Conservation (phyloP, 2,329 filamentous ascomycete species). For the Exophiala alcalophila region DNA sequence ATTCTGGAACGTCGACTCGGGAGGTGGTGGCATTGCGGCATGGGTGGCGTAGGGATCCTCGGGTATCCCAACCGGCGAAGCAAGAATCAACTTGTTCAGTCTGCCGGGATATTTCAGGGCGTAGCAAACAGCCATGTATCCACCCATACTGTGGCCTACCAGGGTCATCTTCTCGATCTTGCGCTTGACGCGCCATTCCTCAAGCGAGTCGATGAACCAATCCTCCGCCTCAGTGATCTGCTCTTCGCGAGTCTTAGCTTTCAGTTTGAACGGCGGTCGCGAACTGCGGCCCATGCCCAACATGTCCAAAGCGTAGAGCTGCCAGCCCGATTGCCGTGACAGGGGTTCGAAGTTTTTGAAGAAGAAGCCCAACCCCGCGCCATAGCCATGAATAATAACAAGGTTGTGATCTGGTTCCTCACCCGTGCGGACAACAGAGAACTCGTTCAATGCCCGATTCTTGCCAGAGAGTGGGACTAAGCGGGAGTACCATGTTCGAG, state of each 20-base stretch:
- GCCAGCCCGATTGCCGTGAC: constrained; percentile 75
- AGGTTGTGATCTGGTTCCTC: constrained; percentile 80
- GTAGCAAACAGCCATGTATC: constrained; percentile 92
- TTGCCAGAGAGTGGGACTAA: constrained; percentile 83
- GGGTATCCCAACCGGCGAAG: constrained; percentile 89
- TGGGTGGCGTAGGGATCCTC: constrained; percentile 88
- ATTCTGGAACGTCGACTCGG: constrained; percentile 67
- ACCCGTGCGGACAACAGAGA: constrained; percentile 78
- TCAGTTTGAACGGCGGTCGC: constrained; percentile 78
- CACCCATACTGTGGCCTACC: constrained; percentile 87
- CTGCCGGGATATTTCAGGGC: constrained; percentile 93
- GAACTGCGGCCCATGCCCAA: constrained; percentile 90
- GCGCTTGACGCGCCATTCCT: constrained; percentile 87
- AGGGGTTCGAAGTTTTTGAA: constrained; percentile 96
- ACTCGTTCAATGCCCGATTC: constrained; percentile 85
- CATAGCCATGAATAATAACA: constrained; percentile 96
- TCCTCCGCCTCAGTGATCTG: constrained; percentile 86
- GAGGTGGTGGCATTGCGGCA: constrained; percentile 74
- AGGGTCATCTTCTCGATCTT: constrained; percentile 93
- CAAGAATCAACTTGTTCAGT: constrained; percentile 92
- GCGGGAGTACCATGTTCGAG: constrained; percentile 78
- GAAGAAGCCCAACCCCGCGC: constrained; percentile 93
- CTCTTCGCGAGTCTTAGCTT: constrained; percentile 72
- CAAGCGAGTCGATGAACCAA: constrained; percentile 94
- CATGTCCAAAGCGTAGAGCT: constrained; percentile 89